Base-by-base conservation (phyloP, 352 stramenopile genomes). In the Globisporangium orthogonon region DNA sequence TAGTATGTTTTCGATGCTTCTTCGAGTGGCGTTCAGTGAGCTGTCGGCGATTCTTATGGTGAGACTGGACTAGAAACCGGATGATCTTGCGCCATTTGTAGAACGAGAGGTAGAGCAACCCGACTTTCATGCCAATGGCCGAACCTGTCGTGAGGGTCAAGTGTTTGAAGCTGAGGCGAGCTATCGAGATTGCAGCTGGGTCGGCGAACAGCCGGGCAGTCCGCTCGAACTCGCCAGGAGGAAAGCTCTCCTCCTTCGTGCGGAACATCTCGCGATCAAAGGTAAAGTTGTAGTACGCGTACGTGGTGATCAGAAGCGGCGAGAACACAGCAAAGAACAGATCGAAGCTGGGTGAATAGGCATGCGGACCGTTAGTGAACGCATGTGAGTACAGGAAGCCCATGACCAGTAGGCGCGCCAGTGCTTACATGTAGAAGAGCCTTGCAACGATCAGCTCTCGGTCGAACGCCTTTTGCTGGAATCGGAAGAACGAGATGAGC, bases 251-350 rank as follows among this genome's bases (percentile, higher is more conserved):
- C 11, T 45, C 18, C 31, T 29, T 18, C 10, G 18, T 33, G 9
- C 11, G 33, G 28, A 57, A 73, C 45, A 37, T 51, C 2, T 51
- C 43, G 5, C 62, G 66, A 29, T 73, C 58, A 40, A 73, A 50
- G 4, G 58, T 39, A 29, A 73, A 73, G 28, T 69, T 57, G 10
- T 45, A 41, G 52, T 64, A 67, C 51, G 61, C 53, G 39, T 65
- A 73, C 0, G 15, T 35, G 35, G 69, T 35, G 43, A 73, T 58
- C 14, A 70, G 18, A 4, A 69, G 47, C 4, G 66, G 66, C 7
- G 66, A 61, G 33, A 70, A 73, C 17, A 67, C 66, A 9, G 66
- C 63, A 31, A 73, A 73, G 54, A 73, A 73, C n/a, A 73, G 60
- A 45, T 73, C 66, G 33, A 52, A 52, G 9, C 53, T 59, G 40